Percentiles rank a stretch among this genome's conserved stretches.
These are phyloP conservation scores for Taiozyma onychis DNA, from an alignment of 1,139 yeast species.

Conservation along the genomic window DNA sequence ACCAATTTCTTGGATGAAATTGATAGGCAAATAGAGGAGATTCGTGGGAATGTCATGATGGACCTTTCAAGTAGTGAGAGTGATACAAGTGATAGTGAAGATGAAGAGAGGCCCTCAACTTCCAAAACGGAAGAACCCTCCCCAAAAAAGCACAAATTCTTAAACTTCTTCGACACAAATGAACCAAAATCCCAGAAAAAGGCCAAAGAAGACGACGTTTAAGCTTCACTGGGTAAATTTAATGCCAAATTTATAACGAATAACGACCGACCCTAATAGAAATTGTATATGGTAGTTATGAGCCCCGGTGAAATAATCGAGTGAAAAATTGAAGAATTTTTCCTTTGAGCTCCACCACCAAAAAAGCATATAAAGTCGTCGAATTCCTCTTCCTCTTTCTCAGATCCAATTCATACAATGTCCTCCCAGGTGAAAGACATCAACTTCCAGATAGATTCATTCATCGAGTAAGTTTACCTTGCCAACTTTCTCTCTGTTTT, in stretches of 20 bases:
- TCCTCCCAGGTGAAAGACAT: slow-evolving; percentile 21
- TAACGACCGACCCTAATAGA: background rate
- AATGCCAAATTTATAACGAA: background rate
- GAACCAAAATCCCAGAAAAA: background rate
- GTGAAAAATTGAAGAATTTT: background rate
- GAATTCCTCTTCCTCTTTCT: background rate
- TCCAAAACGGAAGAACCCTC: background rate
- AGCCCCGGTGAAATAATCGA: background rate
- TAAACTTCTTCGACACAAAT: slow-evolving; percentile 11
- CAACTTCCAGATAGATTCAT: slow-evolving; percentile 25
- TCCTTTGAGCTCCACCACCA: background rate
- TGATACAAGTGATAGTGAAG: slow-evolving; percentile 7
- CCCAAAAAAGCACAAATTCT: slow-evolving; percentile 7
- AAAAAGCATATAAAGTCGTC: background rate
- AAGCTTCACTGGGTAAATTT: background rate
- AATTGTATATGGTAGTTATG: background rate
- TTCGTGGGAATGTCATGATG: slow-evolving; percentile 12
- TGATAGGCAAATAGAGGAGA: slow-evolving; percentile 28
- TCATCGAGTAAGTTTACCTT: slow-evolving; percentile 23
- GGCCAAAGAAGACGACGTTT: background rate
- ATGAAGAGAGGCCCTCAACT: background rate
- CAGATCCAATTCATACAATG: slow-evolving; percentile 3
- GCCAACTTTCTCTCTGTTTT: background rate
- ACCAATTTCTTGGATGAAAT: slow-evolving; percentile 30
- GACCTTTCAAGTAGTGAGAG: background rate